A percentile compares a stretch with the other conserved stretches of the same genome.
phyloP scores from a whole-genome alignment of 345 rosid species.

The Murraya paniculata region DNA sequence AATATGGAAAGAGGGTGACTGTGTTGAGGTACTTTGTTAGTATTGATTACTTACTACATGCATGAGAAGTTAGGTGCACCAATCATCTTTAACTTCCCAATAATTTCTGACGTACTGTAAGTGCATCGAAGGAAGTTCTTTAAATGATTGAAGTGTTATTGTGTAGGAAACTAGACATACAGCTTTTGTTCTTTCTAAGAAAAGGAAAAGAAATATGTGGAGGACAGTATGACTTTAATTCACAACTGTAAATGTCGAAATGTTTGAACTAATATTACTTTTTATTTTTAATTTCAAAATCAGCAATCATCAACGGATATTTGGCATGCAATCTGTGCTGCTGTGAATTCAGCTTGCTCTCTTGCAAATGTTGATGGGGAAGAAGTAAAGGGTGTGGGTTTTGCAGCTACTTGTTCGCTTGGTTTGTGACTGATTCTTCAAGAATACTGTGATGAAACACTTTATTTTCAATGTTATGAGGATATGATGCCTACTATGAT shows the following conservation, averaged over 20 bases:
- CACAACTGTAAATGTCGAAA: neutral
- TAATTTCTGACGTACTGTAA: neutral
- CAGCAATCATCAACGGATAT: slow-evolving; percentile 99
- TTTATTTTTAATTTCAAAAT: slow-evolving; percentile 5
- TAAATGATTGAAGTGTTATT: neutral
- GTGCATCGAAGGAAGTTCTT: neutral
- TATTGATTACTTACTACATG: neutral
- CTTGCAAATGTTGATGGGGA: slow-evolving; percentile 64
- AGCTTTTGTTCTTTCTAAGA: neutral
- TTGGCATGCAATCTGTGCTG: slow-evolving; percentile 96
- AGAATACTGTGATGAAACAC: neutral
- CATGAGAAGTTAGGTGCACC: neutral
- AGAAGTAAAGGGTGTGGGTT: slow-evolving; percentile 75
- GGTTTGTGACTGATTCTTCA: slow-evolving; percentile 42
- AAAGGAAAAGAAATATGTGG: neutral
- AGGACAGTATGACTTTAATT: neutral
- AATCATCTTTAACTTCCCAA: neutral
- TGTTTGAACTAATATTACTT: slow-evolving; percentile 2
- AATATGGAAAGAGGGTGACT: slow-evolving; percentile 88
- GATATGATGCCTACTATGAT: neutral
- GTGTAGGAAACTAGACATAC: neutral
- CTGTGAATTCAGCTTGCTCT: slow-evolving; percentile 72
- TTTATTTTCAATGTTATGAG: neutral
- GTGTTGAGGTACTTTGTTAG: slow-evolving; percentile 60
- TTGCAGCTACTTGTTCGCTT: slow-evolving; percentile 96